Conservation (phyloP, 2,329 filamentous ascomycete species). For the Colletotrichum cuscutae region DNA sequence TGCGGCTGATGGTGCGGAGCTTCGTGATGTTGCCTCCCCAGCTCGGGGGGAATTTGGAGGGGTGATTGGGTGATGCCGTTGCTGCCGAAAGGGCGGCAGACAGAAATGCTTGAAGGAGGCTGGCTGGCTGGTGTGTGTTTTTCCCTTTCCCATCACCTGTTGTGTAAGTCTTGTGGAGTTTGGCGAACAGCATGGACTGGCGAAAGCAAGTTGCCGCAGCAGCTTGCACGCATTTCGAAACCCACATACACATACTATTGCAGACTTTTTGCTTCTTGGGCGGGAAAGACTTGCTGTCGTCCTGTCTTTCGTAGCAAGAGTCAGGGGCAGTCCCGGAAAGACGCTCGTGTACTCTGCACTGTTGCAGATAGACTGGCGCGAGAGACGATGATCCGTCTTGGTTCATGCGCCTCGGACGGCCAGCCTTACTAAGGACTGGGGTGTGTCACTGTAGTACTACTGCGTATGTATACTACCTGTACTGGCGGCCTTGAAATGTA, state of each 20-base stretch:
- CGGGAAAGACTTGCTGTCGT: slow-evolving; percentile 5
- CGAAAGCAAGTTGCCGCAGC: slow-evolving; percentile 10
- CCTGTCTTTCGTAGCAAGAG: slow-evolving; percentile 11
- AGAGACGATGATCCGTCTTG: slow-evolving; percentile 24
- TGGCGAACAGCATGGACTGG: background rate
- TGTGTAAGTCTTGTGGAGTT: background rate
- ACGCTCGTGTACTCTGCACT: slow-evolving; percentile 3
- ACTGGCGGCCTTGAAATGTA: background rate
- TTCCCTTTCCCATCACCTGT: background rate
- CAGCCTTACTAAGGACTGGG: slow-evolving; percentile 6
- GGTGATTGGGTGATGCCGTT: slow-evolving; percentile 16
- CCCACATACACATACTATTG: background rate
- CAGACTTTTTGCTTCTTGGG: background rate
- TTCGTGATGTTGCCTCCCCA: slow-evolving; percentile 1
- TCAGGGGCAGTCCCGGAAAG: slow-evolving; percentile 11
- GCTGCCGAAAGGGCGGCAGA: slow-evolving; percentile 21
- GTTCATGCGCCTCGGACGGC: slow-evolving; percentile 24
- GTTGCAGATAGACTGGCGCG: slow-evolving; percentile 29
- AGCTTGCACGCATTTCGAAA: slow-evolving; percentile 10
- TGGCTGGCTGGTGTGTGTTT: background rate
- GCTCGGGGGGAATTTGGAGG: slow-evolving; percentile 9
- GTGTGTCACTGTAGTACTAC: too few relatives aligned
- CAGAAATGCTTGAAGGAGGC: background rate
- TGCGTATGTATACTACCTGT: too few relatives aligned
- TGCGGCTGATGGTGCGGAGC: slow-evolving; percentile 28